Evolutionary conservation across 164 flowering plant genomes (phyloP), one percentile per base, ranked within the genome.

Genomic region (Chloranthus sessilifolius): DNA sequence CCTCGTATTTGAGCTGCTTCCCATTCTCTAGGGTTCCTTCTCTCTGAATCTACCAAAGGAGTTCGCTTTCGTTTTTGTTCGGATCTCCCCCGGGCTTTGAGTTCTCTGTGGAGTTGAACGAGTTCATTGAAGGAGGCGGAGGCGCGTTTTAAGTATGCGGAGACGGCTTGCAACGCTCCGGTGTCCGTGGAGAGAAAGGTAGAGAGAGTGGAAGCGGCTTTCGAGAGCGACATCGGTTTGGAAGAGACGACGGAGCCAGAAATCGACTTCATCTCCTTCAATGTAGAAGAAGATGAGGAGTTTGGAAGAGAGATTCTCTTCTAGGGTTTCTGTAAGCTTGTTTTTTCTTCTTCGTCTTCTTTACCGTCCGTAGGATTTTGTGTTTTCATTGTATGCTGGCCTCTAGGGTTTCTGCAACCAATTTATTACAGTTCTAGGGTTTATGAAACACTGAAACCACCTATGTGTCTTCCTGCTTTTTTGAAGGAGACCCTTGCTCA

Each of bases 121-220:
- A 47, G 50, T 2, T 47, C 50, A 29, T 28, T 29, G 50, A 47
- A 27, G 50, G 36, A 27, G 23, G 21, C 23, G 21, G 23, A 28
- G 19, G 50, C 34, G 35, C 50, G 50, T 17, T 29, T 47, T 8
- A 47, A 23, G 34, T 47, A 47, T 34, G 50, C 11, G 19, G 50
- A 28, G 1, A 29, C 50, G 20, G 50, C 50, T 23, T 47, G 17
- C 35, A 36, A 47, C 23, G 50, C 33, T 3, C 31, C 36, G 17
- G 24, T 47, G 17, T 47, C 50, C 19, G 19, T 47, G 10, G 50
- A 28, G 10, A 22, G 17, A 12, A 47, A 47, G 11, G 22, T 19
- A 12, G 50, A 26, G 20, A 47, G 21, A 17, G 26, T 29, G 11
- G 35, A 23, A 14, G 50, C 1, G 6, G 50, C 50, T 29, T 6